Evolutionary conservation across 2,329 filamentous ascomycete species (phyloP), one percentile per base, ranked within the genome.

Genomic region (Macroventuria anomochaeta): DNA sequence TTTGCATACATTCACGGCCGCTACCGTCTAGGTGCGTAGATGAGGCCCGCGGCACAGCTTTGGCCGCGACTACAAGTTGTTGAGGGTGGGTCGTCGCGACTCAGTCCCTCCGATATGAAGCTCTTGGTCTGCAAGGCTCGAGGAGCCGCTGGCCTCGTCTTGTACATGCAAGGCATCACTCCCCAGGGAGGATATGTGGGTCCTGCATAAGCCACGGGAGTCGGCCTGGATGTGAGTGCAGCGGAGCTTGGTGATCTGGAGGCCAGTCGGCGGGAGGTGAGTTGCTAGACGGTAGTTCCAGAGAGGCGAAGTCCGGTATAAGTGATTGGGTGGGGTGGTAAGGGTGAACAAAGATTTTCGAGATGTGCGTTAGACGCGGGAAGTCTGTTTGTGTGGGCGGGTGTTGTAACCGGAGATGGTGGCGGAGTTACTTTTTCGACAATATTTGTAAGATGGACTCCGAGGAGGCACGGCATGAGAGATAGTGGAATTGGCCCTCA

Each of bases 61-160:
- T 23, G 41, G 52, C n/a, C 26, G 41, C 25, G 13, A 46, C 18
- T 41, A 40, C 31, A 39, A 25, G 3, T 46, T 55, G 52, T 55
- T 55, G 52, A 50, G 52, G 42, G 52, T 50, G 52, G 52, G 52
- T 41, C 46, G 18, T 36, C 25, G 40, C 34, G 39, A 44, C 51
- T 48, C 39, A 25, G 25, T 25, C n/a, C 12, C 38, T 46, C 23
- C 21, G 26, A 28, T 40, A 36, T 20, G n/a, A 18, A 44, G 20
- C 39, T 40, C 44, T 37, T 40, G 46, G 44, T 13, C 12, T 31
- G 18, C 23, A 29, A 44, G 28, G 33, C 39, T 54, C 29, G 5
- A 44, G 28, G 39, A 48, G 39, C 44, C 39, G 51, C 46, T 54
- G 51, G 44, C 34, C n/a, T 49, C 15, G 44, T 38, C 6, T 43